These are phyloP conservation scores for Ambrosiella xylebori DNA, from an alignment of 2,329 filamentous ascomycete species.

Conservation along the genomic window DNA sequence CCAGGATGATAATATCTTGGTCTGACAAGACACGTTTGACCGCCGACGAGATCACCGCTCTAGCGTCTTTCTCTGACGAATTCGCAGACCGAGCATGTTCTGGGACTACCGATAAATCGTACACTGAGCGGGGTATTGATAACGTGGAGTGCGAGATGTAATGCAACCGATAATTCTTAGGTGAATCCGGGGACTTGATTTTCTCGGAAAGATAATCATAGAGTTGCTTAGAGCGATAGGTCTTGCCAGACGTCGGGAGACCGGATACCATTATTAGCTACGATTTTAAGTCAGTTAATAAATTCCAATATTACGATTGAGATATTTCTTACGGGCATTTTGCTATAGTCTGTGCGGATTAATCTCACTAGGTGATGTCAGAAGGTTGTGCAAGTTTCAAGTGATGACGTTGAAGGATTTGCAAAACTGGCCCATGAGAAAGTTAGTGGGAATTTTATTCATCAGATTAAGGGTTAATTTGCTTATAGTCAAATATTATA, in stretches of 20 bases:
- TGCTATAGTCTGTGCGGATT: neutral
- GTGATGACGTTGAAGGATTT: neutral
- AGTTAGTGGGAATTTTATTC: neutral
- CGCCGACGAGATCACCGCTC: slow-evolving; percentile 57
- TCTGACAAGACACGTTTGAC: slow-evolving; percentile 59
- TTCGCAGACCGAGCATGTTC: slow-evolving; percentile 52
- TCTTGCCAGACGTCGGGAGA: slow-evolving; percentile 52
- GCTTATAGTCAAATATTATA: too few species aligned
- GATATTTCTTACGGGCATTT: slow-evolving; percentile 8
- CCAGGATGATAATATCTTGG: slow-evolving; percentile 61
- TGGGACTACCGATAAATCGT: slow-evolving; percentile 40
- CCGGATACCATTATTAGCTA: slow-evolving; percentile 34
- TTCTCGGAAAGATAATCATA: slow-evolving; percentile 43
- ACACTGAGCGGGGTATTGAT: slow-evolving; percentile 51
- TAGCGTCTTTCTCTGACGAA: slow-evolving; percentile 63
- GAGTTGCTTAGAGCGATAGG: slow-evolving; percentile 48
- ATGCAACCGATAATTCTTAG: slow-evolving; percentile 45
- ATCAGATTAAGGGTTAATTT: neutral
- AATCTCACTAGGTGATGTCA: neutral
- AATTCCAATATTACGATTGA: neutral
- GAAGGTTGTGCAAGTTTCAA: neutral
- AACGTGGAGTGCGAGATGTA: slow-evolving; percentile 58
- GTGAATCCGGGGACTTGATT: slow-evolving; percentile 25
- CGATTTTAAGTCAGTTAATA: neutral
- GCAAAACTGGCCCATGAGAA: neutral